These are phyloP conservation scores for Kitagawia praeruptora DNA, from an alignment of 129 eudicot genomes.

Conservation along the genomic window DNA sequence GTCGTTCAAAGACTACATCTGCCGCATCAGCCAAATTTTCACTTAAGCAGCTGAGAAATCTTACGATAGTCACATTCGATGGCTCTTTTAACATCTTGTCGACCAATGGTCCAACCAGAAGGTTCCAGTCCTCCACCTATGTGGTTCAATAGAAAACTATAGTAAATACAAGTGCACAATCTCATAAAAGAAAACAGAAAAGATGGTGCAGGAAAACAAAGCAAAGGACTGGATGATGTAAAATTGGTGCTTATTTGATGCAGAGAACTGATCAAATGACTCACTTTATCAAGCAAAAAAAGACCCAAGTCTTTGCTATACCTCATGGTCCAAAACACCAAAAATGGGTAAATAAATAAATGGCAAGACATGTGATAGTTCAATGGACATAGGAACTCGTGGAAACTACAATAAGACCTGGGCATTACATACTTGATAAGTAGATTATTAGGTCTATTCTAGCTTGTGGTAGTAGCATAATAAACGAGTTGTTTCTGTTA, in stretches of 20 bases:
- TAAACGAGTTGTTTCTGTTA: background rate
- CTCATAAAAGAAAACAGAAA: background rate
- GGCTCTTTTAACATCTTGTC: conserved; percentile 81
- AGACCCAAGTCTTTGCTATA: background rate
- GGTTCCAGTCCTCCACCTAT: conserved; percentile 78
- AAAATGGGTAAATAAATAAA: background rate
- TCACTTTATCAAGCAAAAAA: background rate
- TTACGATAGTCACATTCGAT: conserved; percentile 73
- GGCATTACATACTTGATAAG: background rate
- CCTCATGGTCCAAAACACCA: background rate
- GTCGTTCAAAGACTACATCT: conserved; percentile 48
- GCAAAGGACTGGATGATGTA: background rate
- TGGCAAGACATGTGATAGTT: background rate
- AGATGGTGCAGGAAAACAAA: background rate
- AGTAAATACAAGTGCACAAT: background rate
- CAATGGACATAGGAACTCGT: background rate
- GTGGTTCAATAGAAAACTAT: background rate
- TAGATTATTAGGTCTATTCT: background rate
- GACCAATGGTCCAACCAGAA: conserved; percentile 47
- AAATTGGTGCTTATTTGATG: background rate
- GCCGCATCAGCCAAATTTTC: conserved; percentile 61
- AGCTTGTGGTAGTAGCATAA: background rate
- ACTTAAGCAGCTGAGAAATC: conserved; percentile 66
- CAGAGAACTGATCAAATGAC: background rate
- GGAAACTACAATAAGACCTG: background rate